Evolutionary conservation across 1,284 basidiomycete species (phyloP), one percentile per base, ranked within the genome.

Genomic region (Heliocybe sulcata): DNA sequence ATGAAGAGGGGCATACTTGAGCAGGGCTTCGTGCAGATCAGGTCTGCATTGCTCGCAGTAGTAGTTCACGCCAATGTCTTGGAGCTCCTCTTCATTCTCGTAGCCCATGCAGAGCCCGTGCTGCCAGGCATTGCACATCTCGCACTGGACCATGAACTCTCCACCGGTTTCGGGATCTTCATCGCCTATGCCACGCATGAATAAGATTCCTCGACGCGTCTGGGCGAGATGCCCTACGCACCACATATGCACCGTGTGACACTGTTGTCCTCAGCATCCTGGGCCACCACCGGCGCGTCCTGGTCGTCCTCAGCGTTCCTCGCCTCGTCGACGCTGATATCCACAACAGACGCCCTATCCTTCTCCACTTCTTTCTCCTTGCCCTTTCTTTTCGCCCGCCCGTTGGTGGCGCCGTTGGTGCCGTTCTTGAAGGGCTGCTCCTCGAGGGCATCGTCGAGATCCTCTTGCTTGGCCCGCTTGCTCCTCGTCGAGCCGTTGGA

Each of bases 31-130:
- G 69, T 97, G 94, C 50, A 91, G 75, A 59, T 94, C 92, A 10
- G 97, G 96, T 60, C 83, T 82, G 72, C 96, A 99, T 64, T 85
- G 77, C 72, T 99, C 97, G 72, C 97, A 99, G 64, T 88, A 96
- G 73, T 99, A 92, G 71, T 85, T 79, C 66, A 85, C 84, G 63
- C 90, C 81, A 55, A 87, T 86, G 8, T 12, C 29, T 31, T 31
- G 38, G 16, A 42, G 38, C 20, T 49, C 47, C 23, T 49, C 47
- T 67, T 94, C 91, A 45, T 83, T 84, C 67, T 87, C 83, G 69
- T 92, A 92, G 51, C 96, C 96, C 85, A 99, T 94, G 73, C 96
- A 99, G 29, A 88, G 81, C 19, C 95, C 95, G 70, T 99, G 96
- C 72, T 99, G 96, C 96, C 96, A 99, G 58, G 93, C 92, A 65